These are phyloP conservation scores for Apophysomyces ossiformis DNA, from an alignment of 371 early-diverging fungal species.

Conservation along the genomic window DNA sequence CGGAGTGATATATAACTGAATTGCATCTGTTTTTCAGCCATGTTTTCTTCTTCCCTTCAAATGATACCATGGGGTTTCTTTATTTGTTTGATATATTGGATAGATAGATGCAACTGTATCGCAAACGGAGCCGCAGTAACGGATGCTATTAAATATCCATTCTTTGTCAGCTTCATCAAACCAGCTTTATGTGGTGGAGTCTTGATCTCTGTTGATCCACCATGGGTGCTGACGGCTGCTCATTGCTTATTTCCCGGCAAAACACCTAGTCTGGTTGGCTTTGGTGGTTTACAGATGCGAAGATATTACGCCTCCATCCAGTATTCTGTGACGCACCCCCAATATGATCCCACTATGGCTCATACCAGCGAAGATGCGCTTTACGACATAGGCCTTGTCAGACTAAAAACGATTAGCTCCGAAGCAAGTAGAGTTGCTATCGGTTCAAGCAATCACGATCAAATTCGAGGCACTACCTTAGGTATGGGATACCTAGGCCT, in stretches of 20 bases:
- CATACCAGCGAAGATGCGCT: slow-evolving; percentile 6
- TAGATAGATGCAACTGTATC: neutral
- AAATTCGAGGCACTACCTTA: slow-evolving; percentile 14
- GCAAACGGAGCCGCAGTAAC: slow-evolving; percentile 28
- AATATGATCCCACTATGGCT: slow-evolving; percentile 1
- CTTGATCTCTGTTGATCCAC: slow-evolving; percentile 37
- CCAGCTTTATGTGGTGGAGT: slow-evolving; percentile 41
- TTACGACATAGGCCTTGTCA: slow-evolving; percentile 28
- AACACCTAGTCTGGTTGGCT: neutral
- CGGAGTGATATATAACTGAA: neutral
- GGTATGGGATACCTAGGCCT: slow-evolving; percentile 35
- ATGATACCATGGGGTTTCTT: neutral
- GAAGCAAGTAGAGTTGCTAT: slow-evolving; percentile 18
- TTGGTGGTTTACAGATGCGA: neutral
- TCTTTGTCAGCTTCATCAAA: slow-evolving; percentile 28
- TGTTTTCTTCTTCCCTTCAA: neutral
- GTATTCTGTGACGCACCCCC: slow-evolving; percentile 9
- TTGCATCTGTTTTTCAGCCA: neutral
- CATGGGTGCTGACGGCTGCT: slow-evolving; percentile 46
- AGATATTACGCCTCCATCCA: neutral
- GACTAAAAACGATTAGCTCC: slow-evolving; percentile 5
- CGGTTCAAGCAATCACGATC: neutral
- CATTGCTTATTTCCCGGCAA: slow-evolving; percentile 28
- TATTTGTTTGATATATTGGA: neutral
- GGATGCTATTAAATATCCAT: slow-evolving; percentile 25